Conservation (phyloP, 305 asterid species). For the Rubia tinctorum region DNA sequence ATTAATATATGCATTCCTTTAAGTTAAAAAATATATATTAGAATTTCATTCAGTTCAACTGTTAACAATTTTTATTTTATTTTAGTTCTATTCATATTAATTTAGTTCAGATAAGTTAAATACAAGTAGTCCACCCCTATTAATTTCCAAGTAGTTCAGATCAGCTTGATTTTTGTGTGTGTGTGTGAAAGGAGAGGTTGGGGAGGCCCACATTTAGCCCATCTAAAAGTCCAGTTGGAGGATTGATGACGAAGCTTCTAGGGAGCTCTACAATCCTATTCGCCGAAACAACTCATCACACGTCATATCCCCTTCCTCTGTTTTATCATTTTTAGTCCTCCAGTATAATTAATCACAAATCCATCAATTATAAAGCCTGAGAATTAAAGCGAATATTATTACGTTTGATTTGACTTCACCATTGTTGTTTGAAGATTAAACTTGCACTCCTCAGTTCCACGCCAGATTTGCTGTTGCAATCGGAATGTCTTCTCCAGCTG, state of each 20-base stretch:
- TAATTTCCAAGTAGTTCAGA: too few relatives aligned
- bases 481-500: slow-evolving; percentile 87
- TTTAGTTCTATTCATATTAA: too few relatives aligned
- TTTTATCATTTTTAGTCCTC: background rate
- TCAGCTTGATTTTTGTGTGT: background rate
- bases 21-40: too few relatives aligned
- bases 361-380: background rate
- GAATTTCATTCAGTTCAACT: too few relatives aligned
- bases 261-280: slow-evolving; percentile 2
- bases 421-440: background rate
- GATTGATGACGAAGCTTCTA: slow-evolving; percentile 12
- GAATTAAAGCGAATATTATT: background rate
- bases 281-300: slow-evolving; percentile 14
- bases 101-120: too few relatives aligned
- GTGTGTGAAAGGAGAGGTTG: background rate
- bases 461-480: slow-evolving; percentile 19
- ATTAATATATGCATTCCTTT: too few relatives aligned
- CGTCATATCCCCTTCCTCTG: background rate
- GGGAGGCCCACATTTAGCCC: slow-evolving; percentile 7
- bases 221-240: slow-evolving; percentile 12
- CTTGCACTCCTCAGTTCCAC: background rate
- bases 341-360: background rate
- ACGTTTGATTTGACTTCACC: background rate
- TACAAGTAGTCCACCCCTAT: too few relatives aligned
- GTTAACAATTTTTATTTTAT: too few relatives aligned